phyloP scores from a whole-genome alignment of 225 moss, liverwort and hornwort genomes.

The Straminergon stramineum region DNA sequence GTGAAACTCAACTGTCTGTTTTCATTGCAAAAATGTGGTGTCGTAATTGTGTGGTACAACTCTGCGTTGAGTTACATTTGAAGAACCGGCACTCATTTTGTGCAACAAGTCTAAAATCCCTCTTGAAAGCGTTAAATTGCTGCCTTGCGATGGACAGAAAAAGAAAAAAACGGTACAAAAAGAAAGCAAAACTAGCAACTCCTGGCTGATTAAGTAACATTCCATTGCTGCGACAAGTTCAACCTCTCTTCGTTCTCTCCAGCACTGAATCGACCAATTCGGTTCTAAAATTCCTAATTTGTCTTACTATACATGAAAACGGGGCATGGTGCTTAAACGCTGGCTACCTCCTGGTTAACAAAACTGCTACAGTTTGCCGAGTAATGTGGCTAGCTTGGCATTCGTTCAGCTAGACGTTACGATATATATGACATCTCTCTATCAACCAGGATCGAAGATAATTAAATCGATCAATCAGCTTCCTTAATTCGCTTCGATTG shows the following conservation, averaged over 20 bases:
- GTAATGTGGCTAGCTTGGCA: neutral
- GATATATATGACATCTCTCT: neutral
- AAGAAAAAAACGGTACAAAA: neutral
- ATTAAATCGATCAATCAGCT: neutral
- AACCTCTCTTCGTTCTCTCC: neutral
- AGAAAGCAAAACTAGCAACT: neutral
- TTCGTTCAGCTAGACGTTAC: neutral
- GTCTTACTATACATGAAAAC: neutral
- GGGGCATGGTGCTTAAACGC: neutral
- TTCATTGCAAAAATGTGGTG: neutral
- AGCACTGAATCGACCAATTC: neutral
- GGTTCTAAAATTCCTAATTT: neutral
- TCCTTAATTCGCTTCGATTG: neutral
- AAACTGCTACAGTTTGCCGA: neutral
- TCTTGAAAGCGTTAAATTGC: neutral
- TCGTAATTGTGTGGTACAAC: neutral
- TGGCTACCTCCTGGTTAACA: neutral
- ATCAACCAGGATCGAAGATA: neutral
- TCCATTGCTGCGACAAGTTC: neutral
- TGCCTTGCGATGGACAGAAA: neutral
- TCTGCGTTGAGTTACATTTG: neutral
- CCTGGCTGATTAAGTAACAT: neutral
- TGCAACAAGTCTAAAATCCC: neutral
- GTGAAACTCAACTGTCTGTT: neutral
- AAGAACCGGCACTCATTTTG: neutral